Evolutionary conservation across 2,329 filamentous ascomycete genomes (phyloP).

Genomic region (Parafenestella ontariensis): DNA sequence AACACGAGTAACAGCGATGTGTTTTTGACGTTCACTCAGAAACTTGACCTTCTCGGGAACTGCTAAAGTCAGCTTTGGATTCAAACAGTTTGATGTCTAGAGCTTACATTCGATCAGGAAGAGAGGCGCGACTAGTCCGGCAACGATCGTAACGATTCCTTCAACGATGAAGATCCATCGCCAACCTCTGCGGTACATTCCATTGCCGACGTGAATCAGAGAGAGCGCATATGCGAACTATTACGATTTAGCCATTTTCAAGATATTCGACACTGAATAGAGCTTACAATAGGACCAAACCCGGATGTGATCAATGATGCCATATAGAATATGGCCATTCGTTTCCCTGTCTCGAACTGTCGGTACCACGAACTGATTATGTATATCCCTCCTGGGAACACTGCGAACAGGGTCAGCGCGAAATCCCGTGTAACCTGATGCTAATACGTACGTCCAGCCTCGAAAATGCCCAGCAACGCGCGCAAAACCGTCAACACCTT

Average conservation of each 20-base stretch:
- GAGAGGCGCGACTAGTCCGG: slow-evolving; percentile 27
- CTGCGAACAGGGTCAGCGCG: slow-evolving; percentile 6
- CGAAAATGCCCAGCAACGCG: slow-evolving; percentile 30
- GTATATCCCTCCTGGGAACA: slow-evolving; percentile 33
- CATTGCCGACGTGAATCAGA: slow-evolving; percentile 40
- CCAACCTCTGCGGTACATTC: slow-evolving; percentile 41
- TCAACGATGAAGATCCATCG: slow-evolving; percentile 39
- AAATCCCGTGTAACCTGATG: too few relatives aligned
- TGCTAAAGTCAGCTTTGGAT: not conserved
- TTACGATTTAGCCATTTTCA: not conserved
- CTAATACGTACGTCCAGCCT: slow-evolving; percentile 28
- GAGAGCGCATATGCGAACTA: slow-evolving; percentile 43
- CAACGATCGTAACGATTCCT: slow-evolving; percentile 25
- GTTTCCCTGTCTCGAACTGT: slow-evolving; percentile 33
- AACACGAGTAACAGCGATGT: slow-evolving; percentile 22
- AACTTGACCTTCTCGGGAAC: slow-evolving; percentile 33
- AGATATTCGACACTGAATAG: not conserved
- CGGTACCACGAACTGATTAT: slow-evolving; percentile 38
- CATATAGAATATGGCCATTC: slow-evolving; percentile 36
- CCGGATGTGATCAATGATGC: slow-evolving; percentile 38
- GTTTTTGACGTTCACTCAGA: slow-evolving; percentile 27
- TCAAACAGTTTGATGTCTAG: too few relatives aligned
- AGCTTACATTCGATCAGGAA: slow-evolving; percentile 34
- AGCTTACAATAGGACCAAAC: slow-evolving; percentile 42
- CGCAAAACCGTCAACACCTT: slow-evolving; percentile 25